phyloP scores from a whole-genome alignment of 2,329 filamentous ascomycete species.

The Colletotrichum paranaense region DNA sequence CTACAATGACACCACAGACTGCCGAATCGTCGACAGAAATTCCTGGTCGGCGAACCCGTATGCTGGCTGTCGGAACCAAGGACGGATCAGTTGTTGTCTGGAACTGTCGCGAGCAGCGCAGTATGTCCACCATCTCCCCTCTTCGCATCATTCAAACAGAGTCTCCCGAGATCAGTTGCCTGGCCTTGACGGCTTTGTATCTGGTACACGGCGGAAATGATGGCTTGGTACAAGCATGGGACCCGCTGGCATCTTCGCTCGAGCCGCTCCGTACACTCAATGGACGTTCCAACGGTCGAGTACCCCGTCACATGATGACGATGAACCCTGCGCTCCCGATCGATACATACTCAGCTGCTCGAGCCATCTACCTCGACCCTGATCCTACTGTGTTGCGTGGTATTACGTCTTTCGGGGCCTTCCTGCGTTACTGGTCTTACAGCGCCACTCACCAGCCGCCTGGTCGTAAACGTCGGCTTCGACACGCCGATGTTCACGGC shows the following conservation, averaged over 20 bases:
- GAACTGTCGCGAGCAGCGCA: slow-evolving; percentile 80
- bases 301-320: slow-evolving; percentile 76
- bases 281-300: slow-evolving; percentile 83
- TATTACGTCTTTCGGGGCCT: slow-evolving; percentile 86
- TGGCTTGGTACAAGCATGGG: slow-evolving; percentile 95
- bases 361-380: slow-evolving; percentile 87
- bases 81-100: slow-evolving; percentile 83
- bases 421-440: slow-evolving; percentile 93
- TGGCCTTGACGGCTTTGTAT: slow-evolving; percentile 87
- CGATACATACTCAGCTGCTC: slow-evolving; percentile 83
- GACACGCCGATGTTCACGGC: slow-evolving; percentile 72
- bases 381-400: slow-evolving; percentile 88
- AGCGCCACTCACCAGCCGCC: slow-evolving; percentile 83
- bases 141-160: slow-evolving; percentile 89
- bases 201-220: slow-evolving; percentile 94
- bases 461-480: slow-evolving; percentile 81
- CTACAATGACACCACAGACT: slow-evolving; percentile 55
- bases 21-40: slow-evolving; percentile 63
- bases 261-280: slow-evolving; percentile 89
- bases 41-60: slow-evolving; percentile 84
- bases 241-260: slow-evolving; percentile 84
- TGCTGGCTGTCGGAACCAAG: slow-evolving; percentile 84
- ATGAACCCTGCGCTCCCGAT: slow-evolving; percentile 70
- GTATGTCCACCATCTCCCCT: slow-evolving; percentile 72
- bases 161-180: slow-evolving; percentile 85